Percentiles rank a stretch among this genome's conserved stretches.
Conservation (phyloP, 352 stramenopile genomes). For the Pythium vanterpoolii region DNA sequence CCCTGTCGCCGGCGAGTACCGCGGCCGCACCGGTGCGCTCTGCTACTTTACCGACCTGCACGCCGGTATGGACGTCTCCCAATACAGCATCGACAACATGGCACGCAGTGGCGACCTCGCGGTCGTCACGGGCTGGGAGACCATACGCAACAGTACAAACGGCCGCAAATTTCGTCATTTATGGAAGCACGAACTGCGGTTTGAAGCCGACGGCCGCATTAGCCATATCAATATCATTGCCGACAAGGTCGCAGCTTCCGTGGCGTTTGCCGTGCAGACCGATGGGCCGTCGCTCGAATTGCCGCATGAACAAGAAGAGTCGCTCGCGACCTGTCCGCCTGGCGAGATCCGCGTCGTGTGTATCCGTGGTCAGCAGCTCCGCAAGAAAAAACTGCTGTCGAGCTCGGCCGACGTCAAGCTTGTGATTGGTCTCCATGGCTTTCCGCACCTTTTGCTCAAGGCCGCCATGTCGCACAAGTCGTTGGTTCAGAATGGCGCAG, state of each 20-base stretch:
- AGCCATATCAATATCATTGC: conserved; percentile 84
- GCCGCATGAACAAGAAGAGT: conserved; percentile 58
- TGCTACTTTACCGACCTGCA: conserved; percentile 75
- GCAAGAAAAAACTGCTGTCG: conserved; percentile 47
- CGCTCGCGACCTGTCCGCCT: conserved; percentile 60
- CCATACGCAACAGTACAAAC: conserved; percentile 61
- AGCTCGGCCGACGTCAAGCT: conserved; percentile 49
- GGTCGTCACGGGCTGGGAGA: conserved; percentile 77
- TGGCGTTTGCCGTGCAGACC: conserved; percentile 67
- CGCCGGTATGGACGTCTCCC: conserved; percentile 59
- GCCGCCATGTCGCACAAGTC: conserved; percentile 31
- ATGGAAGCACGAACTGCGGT: conserved; percentile 82
- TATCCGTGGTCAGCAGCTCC: conserved; percentile 56
- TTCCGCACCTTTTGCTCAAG: conserved; percentile 64
- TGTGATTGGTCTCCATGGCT: conserved; percentile 66
- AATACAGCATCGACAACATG: conserved; percentile 68
- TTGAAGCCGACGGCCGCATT: conserved; percentile 73
- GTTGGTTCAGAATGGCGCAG: conserved; percentile 45
- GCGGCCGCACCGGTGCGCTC: conserved; percentile 57
- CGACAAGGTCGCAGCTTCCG: conserved; percentile 74
- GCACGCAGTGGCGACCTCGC: conserved; percentile 67
- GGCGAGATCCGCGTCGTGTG: conserved; percentile 82
- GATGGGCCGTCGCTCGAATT: conserved; percentile 56
- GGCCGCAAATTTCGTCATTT: conserved; percentile 74
- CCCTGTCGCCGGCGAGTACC: conserved; percentile 66